Base-by-base conservation (phyloP, 305 asterid species). In the Solanum aculeatissimum region DNA sequence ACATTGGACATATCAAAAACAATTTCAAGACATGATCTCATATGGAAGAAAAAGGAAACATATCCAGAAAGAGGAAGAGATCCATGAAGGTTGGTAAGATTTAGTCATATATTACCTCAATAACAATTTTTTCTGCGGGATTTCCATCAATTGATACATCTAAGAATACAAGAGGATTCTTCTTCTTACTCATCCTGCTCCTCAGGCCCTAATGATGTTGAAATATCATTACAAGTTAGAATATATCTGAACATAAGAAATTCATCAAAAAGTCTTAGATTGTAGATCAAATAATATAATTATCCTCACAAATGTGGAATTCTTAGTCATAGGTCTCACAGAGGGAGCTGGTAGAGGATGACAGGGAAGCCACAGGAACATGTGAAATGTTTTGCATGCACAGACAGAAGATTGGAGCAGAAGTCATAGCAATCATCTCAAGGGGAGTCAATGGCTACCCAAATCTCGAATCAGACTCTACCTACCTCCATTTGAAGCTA, bases 131-230 rank as follows among this genome's bases (percentile, higher is more conserved):
- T 89, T 93, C 98, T 43, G 92, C 82, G 47, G 96, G 83, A 84
- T 84, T 87, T 81, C 98, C 96, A 86, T 94, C 94, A 63, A 95
- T 83, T 65, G 98, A 94, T 82, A 94, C 89, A 78, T 94, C 95
- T 88, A 97, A 84, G 93, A 91, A 95, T 79, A 97, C 98, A 51
- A 83, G 86, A 35, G 97, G 98, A 84, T 94, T 95, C 86, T 91
- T 92, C 79, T 87, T 87, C 89, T 88, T 88, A 84, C 88, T 90
- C 98, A 93, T 91, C 77, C 83, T 74, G 87, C 85, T 68, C 88
- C 82, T 51, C 65, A 77, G 63, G 43, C 19, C 65, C 65, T 87
- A 87, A 84, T 43, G 83, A 72, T 84, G 78, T 82, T 62, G 86
- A 81, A 51, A 35, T 6, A 81, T 77, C 66, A 72, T 40, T 81